These are phyloP conservation scores for Ophiocordyceps sinensis DNA, from an alignment of 2,329 filamentous ascomycete species.

Conservation along the genomic window DNA sequence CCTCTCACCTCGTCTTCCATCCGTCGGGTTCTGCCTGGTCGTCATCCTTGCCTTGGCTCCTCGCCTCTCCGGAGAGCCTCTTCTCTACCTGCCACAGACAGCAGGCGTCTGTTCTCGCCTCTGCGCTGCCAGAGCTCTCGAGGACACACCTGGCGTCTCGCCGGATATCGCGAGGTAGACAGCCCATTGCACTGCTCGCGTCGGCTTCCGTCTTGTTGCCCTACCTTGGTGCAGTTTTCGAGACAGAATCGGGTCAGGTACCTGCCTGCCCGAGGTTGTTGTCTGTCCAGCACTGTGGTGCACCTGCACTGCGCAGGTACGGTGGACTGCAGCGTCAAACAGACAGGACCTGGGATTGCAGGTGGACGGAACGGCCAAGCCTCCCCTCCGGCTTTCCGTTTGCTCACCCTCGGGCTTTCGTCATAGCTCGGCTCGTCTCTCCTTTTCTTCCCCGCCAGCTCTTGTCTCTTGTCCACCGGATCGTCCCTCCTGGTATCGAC, in stretches of 20 bases:
- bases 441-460: not conserved
- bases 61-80: too few species aligned
- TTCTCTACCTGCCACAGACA: too few species aligned
- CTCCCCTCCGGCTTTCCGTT: not conserved
- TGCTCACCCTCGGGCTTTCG: not conserved
- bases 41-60: too few species aligned
- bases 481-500: conserved; percentile 1
- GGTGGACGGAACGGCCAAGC: not conserved
- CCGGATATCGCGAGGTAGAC: too few species aligned
- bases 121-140: too few species aligned
- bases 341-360: not conserved
- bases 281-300: not conserved
- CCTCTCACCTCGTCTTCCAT: too few species aligned
- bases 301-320: not conserved
- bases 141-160: too few species aligned
- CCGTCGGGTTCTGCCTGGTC: too few species aligned
- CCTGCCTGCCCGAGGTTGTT: not conserved
- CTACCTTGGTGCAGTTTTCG: not conserved
- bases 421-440: conserved; percentile 1
- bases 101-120: too few species aligned
- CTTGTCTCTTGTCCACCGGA: not conserved
- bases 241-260: not conserved
- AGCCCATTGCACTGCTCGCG: too few species aligned
- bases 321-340: not conserved
- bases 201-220: not conserved